Evolutionary conservation across 2,329 filamentous ascomycete genomes (phyloP).

Genomic region (Chalaropsis thielavioides): DNA sequence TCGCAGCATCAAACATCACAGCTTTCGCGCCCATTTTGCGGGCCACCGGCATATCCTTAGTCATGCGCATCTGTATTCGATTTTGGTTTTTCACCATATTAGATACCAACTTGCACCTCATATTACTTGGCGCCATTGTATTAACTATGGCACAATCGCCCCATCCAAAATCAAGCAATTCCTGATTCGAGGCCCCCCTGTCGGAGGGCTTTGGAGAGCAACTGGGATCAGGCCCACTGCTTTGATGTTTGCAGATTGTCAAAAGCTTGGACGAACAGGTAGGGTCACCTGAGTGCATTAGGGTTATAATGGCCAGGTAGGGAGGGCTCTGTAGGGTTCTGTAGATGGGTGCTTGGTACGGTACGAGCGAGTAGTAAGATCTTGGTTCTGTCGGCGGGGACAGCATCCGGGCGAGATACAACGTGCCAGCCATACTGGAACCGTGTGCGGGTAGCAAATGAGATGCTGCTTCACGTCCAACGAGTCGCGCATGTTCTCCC

Average conservation of each 20-base stretch:
- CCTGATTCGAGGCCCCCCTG: constrained; percentile 1
- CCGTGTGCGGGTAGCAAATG: no score
- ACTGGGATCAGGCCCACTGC: not conserved
- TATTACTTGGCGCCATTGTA: constrained; percentile 1
- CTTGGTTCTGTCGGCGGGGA: no score
- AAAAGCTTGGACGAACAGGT: not conserved
- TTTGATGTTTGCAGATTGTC: not conserved
- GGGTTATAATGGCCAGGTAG: no score
- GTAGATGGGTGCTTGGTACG: not conserved
- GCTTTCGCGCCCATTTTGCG: not conserved
- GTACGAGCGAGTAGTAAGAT: not conserved
- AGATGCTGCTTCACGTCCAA: no score
- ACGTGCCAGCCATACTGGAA: no score
- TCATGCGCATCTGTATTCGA: not conserved
- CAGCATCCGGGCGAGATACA: not conserved
- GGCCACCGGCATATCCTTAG: not conserved
- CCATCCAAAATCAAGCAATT: not conserved
- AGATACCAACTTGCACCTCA: not conserved
- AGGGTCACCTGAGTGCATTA: not conserved
- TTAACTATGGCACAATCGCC: not conserved
- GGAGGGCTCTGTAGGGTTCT: not conserved
- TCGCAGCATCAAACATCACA: not conserved
- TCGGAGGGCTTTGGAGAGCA: not conserved
- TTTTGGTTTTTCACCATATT: not conserved
- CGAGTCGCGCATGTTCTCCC: not conserved